A percentile compares a stretch with the other conserved stretches of the same genome.
phyloP scores from a whole-genome alignment of 352 stramenopile genomes.

The Phytopythium cucurbitacearum region DNA sequence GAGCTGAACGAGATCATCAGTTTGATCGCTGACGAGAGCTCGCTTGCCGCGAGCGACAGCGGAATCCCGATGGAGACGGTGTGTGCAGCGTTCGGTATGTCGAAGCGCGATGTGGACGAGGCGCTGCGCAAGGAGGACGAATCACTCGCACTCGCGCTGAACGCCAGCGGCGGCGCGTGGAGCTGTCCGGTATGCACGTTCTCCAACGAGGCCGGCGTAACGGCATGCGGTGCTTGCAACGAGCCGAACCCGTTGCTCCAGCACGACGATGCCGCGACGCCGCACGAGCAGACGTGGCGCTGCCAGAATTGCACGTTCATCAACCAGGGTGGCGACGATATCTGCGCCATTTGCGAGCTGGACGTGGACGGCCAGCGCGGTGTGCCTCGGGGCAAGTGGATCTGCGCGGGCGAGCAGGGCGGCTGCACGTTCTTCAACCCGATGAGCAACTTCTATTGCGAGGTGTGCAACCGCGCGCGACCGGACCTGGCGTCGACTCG shows the following conservation, averaged over 20 bases:
- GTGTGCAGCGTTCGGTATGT: constrained; percentile 65
- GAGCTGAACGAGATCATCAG: constrained; percentile 83
- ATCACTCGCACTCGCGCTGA: constrained; percentile 9
- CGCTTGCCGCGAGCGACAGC: constrained; percentile 34
- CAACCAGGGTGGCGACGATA: constrained; percentile 67
- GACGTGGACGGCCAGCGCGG: constrained; percentile 73
- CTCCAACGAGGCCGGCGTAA: constrained; percentile 42
- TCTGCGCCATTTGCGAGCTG: constrained; percentile 80
- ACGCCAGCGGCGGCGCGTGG: constrained; percentile 29
- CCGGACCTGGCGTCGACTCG: constrained; percentile 66
- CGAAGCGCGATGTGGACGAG: constrained; percentile 40
- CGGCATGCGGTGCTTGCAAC: constrained; percentile 51
- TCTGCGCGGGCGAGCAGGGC: constrained; percentile 77
- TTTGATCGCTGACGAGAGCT: constrained; percentile 54
- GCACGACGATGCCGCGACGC: constrained; percentile 10
- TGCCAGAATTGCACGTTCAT: constrained; percentile 86
- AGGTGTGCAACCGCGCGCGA: constrained; percentile 85
- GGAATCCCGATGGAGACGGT: constrained; percentile 63
- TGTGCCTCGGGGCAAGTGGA: constrained; percentile 81
- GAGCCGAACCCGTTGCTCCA: constrained; percentile 50
- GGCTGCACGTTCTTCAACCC: constrained; percentile 88
- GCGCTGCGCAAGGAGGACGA: constrained; percentile 52
- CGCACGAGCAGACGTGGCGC: constrained; percentile 62
- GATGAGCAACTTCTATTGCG: constrained; percentile 81
- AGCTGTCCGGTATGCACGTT: constrained; percentile 77